Evolutionary conservation across 2,329 filamentous ascomycete genomes (phyloP), one percentile per base, ranked within the genome.

Genomic region (Rhinocladiella mackenziei): DNA sequence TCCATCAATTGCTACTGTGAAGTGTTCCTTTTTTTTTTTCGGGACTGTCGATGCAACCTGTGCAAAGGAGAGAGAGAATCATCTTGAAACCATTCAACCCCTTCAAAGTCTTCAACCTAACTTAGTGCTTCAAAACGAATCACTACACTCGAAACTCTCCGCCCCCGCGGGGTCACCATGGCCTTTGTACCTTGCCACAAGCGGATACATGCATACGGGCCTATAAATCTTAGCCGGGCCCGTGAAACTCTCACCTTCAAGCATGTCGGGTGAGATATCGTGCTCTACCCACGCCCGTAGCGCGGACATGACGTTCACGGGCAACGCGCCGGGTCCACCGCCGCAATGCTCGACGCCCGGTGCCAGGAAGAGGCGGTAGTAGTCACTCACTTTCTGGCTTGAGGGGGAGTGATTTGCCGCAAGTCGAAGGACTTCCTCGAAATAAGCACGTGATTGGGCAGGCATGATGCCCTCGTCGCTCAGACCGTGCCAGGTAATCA

Each of bases 151-250:
- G 13, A 42, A 71, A 39, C 58, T 65, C 10, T 47, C 42, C 7
- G 65, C 59, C 7, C 58, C 41, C 26, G 63, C 56, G 6, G 59
- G 48, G 47, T 69, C 61, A 1, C 65, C 65, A 3, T 14, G 29
- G 5, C 62, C 62, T 14, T 61, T 56, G 57, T 64, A 70, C 58
- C n/a, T 60, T 50, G 64, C 58, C 39, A 61, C 58, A 38, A 57
- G 48, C 7, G 65, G 64, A 39, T 65, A 68, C 15, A 64, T 60
- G 55, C 75, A 78, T 39, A 77, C 4, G 66, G 67, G 25, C 74
- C 63, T 52, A 68, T 68, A 35, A 69, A 48, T 5, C 48, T 55
- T 1, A 54, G 72, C 66, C 2, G 17, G 14, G 5, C 26, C 18
- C 10, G 28, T 30, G n/a, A 40, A 32, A 37, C 31, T 41, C 25